Evolutionary conservation across 345 rosid species (phyloP).

Genomic region (Gossypium raimondii): DNA sequence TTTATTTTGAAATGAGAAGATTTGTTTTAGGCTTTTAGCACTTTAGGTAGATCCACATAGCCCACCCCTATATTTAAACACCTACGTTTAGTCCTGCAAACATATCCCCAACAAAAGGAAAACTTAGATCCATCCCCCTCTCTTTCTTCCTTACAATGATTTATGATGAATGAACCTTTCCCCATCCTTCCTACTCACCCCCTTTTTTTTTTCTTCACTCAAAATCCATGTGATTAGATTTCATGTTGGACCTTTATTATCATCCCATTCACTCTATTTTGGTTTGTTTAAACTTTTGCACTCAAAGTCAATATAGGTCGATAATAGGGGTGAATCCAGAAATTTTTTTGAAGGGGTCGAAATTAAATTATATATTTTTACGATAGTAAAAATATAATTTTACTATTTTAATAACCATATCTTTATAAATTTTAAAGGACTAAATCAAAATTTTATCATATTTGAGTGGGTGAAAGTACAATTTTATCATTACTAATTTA

Average conservation of each 20-base stretch:
- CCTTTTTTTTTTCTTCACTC: background rate
- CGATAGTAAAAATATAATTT: too few species aligned
- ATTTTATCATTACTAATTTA: too few species aligned
- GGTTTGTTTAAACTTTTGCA: too few species aligned
- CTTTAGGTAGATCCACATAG: background rate
- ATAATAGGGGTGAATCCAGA: fast-evolving
- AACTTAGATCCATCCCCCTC: background rate
- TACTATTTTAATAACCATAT: too few species aligned
- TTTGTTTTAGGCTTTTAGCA: background rate
- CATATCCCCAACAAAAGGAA: background rate
- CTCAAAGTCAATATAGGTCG: too few species aligned
- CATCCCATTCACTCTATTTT: too few species aligned
- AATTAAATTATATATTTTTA: too few species aligned
- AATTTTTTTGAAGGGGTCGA: fast-evolving
- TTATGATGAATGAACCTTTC: background rate
- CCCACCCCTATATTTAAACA: background rate
- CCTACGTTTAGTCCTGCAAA: background rate
- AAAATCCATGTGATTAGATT: background rate
- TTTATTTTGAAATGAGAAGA: background rate
- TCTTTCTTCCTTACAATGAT: background rate
- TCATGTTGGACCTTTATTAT: background rate
- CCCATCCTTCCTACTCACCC: background rate
- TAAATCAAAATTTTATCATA: too few species aligned
- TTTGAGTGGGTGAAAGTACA: fast-evolving
- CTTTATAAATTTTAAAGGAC: too few species aligned